These are phyloP conservation scores for Trametes polyzona DNA, from an alignment of 1,284 basidiomycete species.

Conservation along the genomic window DNA sequence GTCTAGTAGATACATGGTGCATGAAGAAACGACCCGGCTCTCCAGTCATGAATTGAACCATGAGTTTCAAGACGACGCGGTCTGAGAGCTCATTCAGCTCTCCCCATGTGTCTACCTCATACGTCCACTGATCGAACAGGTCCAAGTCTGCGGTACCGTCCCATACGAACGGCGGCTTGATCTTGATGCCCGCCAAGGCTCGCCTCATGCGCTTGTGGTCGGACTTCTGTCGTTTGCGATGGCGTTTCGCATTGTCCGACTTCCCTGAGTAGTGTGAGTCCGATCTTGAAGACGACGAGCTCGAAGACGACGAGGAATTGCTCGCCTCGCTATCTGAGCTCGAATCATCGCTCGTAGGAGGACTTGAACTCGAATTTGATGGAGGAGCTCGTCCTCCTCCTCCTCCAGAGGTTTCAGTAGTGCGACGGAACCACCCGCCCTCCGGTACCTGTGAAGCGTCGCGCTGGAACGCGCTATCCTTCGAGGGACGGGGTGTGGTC, in stretches of 20 bases:
- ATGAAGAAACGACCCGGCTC: constrained; percentile 24
- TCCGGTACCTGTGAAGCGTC: constrained; percentile 1
- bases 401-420: not conserved
- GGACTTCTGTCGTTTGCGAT: not conserved
- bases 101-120: constrained; percentile 21
- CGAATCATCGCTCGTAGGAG: not conserved
- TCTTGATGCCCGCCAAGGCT: not conserved
- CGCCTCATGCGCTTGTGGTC: not conserved
- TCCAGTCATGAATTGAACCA: constrained; percentile 12
- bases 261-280: not conserved
- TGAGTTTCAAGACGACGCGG: not conserved
- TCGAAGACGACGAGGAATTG: not conserved
- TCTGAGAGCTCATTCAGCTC: constrained; percentile 7
- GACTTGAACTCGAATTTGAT: not conserved
- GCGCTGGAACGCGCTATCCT: not conserved
- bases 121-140: constrained; percentile 22
- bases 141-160: constrained; percentile 19
- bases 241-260: not conserved
- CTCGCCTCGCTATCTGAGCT: not conserved
- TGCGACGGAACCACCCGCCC: not conserved
- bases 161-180: constrained; percentile 14
- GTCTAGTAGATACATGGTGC: constrained; percentile 17
- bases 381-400: not conserved
- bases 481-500: not conserved
- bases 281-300: not conserved